Base-by-base conservation (phyloP, 75 land plant genomes). In the Pinus taeda region DNA sequence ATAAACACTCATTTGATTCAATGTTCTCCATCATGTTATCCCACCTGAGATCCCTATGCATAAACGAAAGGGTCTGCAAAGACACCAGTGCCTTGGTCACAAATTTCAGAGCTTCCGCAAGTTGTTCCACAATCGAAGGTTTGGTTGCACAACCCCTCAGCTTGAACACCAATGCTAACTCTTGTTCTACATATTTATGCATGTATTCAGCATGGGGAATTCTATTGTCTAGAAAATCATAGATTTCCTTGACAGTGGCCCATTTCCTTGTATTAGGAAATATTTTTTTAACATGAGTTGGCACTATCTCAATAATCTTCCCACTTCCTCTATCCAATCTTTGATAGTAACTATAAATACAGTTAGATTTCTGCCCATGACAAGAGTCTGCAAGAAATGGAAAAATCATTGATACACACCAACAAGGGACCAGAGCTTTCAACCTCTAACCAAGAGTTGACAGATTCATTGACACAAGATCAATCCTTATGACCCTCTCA, bases 31-130 rank as follows among this genome's bases (percentile, higher is more conserved):
- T 75, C 67, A 80, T 77, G 21, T 75, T 80, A 42, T 80, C 81
- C 81, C 81, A 80, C 64, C 81, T 55, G 53, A 80, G 22, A 60
- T 80, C 81, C 74, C 81, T 77, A 45, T 80, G 81, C 81, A 80
- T 80, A 69, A 76, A 60, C 24, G 57, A 26, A 21, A 75, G 37
- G 15, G 21, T 30, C 59, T 80, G 81, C 39, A 80, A 30, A 5
- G 81, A 78, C 45, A 64, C 78, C 71, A 80, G 55, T 13, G 81
- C 78, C 37, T 76, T 80, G 22, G 78, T 75, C 36, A 80, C 81
- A 62, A 1, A 80, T 33, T 75, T 75, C 18, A 80, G 81, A 24
- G 81, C 81, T 39, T 79, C 62, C 17, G 74, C 22, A 59, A 79
- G 80, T 24, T 74, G 76, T 36, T 79, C 80, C 15, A 79, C 62